Evolutionary conservation across 805 yeast genomes (phyloP), one percentile per base, ranked within the genome.

Genomic region (Pichia heedii): DNA sequence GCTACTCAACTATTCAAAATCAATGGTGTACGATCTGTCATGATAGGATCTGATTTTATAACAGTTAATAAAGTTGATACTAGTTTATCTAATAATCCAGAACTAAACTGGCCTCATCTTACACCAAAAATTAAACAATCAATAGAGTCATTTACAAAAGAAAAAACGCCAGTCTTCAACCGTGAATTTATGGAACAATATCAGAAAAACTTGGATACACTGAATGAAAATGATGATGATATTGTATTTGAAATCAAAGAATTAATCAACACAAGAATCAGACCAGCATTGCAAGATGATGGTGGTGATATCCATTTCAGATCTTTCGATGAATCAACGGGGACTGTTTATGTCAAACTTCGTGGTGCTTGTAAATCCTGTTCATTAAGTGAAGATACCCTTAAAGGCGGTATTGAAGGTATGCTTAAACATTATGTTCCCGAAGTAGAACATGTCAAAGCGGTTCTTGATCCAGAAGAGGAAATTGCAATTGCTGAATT

Each of bases 321-420:
- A 29, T 66, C 67, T 1, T 79, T 80, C 54, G 79, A 76, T 48
- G 57, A 55, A n/a, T 71, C 70, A 8, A 56, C 66, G 3, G 87
- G 87, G 9, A 69, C 73, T 1, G 85, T 79, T 1, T 70, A 65
- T 43, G 67, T 80, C 53, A 73, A 73, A 57, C 66, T 80, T 41
- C 73, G 73, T 57, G 87, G 87, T 27, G 86, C 86, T 1, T 80
- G 87, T 56, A 71, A 84, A 55, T 74, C 83, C n/a, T 80, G 87
- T 55, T 81, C 79, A 50, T 69, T 80, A 18, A 73, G 80, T 43
- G 74, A 79, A 35, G 79, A 78, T 27, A 80, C 87, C 1, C 67
- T 80, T 54, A 79, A 77, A 50, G 74, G 74, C 48, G 87, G 87
- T 20, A 79, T 80, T 40, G 86, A 80, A 57, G 69, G 79, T 36